A percentile compares a stretch with the other conserved stretches of the same genome.
These are phyloP conservation scores for Metarhizium anisopliae DNA, from an alignment of 2,329 filamentous ascomycete genomes.

Conservation along the genomic window DNA sequence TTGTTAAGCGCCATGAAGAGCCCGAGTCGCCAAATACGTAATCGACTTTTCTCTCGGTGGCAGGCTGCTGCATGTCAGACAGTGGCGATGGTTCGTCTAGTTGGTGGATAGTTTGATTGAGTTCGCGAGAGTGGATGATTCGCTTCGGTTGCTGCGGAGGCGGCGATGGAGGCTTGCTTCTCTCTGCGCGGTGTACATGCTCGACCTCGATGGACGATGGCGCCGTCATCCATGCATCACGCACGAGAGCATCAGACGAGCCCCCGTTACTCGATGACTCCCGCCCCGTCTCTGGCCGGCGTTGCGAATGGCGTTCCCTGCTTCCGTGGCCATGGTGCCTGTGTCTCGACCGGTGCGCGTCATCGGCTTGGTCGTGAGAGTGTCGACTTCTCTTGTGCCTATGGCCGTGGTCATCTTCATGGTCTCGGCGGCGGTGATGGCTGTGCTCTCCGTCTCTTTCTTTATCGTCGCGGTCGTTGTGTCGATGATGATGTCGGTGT, in stretches of 20 bases:
- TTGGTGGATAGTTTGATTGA: slow-evolving; percentile 59
- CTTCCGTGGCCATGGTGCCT: slow-evolving; percentile 5
- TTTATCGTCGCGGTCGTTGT: slow-evolving; percentile 32
- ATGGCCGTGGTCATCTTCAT: slow-evolving; percentile 38
- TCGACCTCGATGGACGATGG: slow-evolving; percentile 77
- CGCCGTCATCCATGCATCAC: slow-evolving; percentile 93
- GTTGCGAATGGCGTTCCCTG: slow-evolving; percentile 31
- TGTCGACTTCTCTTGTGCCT: slow-evolving; percentile 53
- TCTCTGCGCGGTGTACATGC: slow-evolving; percentile 56
- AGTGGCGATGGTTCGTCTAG: slow-evolving; percentile 38
- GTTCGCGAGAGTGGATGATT: slow-evolving; percentile 68
- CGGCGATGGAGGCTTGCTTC: slow-evolving; percentile 43
- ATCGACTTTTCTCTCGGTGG: slow-evolving; percentile 48
- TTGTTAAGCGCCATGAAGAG: slow-evolving; percentile 94
- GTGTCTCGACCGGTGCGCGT: slow-evolving; percentile 33
- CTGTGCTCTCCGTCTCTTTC: slow-evolving; percentile 18
- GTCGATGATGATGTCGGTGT: slow-evolving; percentile 38
- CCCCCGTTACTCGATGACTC: slow-evolving; percentile 21
- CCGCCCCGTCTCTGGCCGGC: slow-evolving; percentile 44
- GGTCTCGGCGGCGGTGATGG: slow-evolving; percentile 23
- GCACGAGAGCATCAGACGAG: slow-evolving; percentile 35
- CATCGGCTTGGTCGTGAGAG: slow-evolving; percentile 36
- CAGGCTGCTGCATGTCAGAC: slow-evolving; percentile 6
- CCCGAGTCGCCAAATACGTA: slow-evolving; percentile 88
- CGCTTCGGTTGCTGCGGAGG: slow-evolving; percentile 54